Evolutionary conservation across 495 filamentous ascomycete species (phyloP), one percentile per base, ranked within the genome.

Genomic region (Penicillium malachiteum): DNA sequence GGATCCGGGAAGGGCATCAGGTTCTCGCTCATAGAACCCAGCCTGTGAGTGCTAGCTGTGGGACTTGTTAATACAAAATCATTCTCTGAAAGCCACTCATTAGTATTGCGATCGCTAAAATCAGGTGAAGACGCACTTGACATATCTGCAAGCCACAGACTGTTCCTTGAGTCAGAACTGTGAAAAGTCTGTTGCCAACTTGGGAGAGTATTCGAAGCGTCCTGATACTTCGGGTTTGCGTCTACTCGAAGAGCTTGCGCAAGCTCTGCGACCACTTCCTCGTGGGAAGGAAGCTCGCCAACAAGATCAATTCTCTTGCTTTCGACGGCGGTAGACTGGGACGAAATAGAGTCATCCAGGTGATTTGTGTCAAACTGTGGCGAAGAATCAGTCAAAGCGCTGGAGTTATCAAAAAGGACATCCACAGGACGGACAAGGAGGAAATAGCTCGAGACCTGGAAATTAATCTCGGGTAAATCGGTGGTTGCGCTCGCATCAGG

Each of bases 131-230:
- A 47, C 34, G 14, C 42, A 55, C 33, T 40, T 5, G 42, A 39
- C 42, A 55, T 46, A n/a, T 38, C 16, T 14, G 48, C 48, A 17
- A 17, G 34, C 48, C 48, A 50, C 9, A 50, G 48, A 39, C 48
- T 39, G 13, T 7, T 41, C 32, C 14, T 12, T 50, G n/a, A 32
- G 5, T 49, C 46, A 11, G 17, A 38, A 10, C 21, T 26, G 21
- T 26, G 21, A 4, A 26, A 26, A 26, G 21, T 26, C 21, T 26
- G 21, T 26, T 26, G 21, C 21, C 21, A 26, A 26, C 21, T 26
- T 4, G 21, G 21, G 4, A 1, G 21, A 26, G 21, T 26, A 26
- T 26, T 26, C 21, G 1, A 4, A 26, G 21, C 4, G 1, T 26
- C 21, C 21, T 26, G 21, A 26, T 26, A 26, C 21, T 26, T 37